Evolutionary conservation across 257 asterid genomes (phyloP).

Genomic region (Mitragyna speciosa): DNA sequence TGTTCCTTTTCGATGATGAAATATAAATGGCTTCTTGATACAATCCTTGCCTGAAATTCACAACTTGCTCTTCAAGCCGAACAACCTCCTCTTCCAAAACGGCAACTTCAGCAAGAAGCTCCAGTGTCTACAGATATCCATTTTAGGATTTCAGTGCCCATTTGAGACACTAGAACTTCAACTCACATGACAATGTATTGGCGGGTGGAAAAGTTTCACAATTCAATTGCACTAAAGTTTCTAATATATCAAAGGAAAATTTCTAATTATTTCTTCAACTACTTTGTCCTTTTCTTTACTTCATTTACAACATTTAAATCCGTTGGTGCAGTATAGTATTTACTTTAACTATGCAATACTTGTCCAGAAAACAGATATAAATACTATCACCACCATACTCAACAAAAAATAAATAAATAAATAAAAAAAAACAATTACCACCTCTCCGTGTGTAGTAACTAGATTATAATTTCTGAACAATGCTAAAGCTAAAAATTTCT

Average conservation of each 20-base stretch:
- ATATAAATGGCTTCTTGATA: constrained; percentile 84
- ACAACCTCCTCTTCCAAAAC: constrained; percentile 97
- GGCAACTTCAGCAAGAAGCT: constrained; percentile 97
- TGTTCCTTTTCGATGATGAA: constrained; percentile 62
- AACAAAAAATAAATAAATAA: too few species aligned
- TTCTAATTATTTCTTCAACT: not conserved
- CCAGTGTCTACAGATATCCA: constrained; percentile 58
- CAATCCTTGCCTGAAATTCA: constrained; percentile 76
- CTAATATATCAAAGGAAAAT: not conserved
- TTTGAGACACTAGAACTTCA: not conserved
- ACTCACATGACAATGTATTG: not conserved
- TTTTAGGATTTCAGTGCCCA: constrained; percentile 16
- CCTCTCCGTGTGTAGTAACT: not conserved
- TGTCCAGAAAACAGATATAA: not conserved
- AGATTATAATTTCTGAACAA: not conserved
- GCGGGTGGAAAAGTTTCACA: not conserved
- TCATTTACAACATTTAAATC: not conserved
- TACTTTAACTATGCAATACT: not conserved
- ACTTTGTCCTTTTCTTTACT: not conserved
- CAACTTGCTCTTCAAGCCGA: constrained; percentile 88
- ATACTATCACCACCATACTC: not conserved
- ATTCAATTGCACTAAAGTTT: not conserved
- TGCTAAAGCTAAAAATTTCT: not conserved
- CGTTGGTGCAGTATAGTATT: not conserved
- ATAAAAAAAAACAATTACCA: too few species aligned